Evolutionary conservation across 768 basidiomycete species (phyloP), one percentile per base, ranked within the genome.

Genomic region (Naganishia onofrii): DNA sequence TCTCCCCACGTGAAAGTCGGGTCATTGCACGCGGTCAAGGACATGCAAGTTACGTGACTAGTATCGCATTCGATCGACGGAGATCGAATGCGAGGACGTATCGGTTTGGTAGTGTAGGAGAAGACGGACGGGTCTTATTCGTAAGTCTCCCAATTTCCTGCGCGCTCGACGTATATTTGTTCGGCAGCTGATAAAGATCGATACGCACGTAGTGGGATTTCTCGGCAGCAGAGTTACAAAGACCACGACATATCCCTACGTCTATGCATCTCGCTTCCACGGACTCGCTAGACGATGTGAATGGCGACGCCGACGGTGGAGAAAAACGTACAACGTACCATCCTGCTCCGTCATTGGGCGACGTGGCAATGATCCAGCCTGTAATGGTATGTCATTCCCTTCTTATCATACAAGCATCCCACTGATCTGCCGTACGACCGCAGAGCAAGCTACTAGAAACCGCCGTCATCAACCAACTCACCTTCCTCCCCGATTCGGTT

Each of bases 21-120:
- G 88, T 98, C 7, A 87, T 99, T 12, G 96, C 96, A 5, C 86
- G 94, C 67, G 98, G 96, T 82, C 93, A 96, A 80, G 96, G 96
- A 0, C 96, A 99, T 77, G 91, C 92, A 0, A 94, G 92, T 1
- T 98, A 96, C 77, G 91, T 99, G 8, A 89, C 92, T 0, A 85
- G 87, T 13, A 86, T 98, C 21, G 89, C 90, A 1, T 98, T 97
- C 78, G 96, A 99, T 78, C 88, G 89, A n/a, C 83, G 88, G 34
- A 86, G 90, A 23, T 91, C 91, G 74, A 92, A 94, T 74, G 89
- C 90, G 32, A 85, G 93, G 38, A 92, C 92, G 51, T 95, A 97
- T 77, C 86, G 95, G 9, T 97, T 99, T 76, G 93, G 90, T 1
- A 94, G 92, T 76, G 92, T 97, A 2, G 96, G 93, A 21, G 95